phyloP scores from a whole-genome alignment of 768 basidiomycete genomes.

The Phaeotremella skinneri region DNA sequence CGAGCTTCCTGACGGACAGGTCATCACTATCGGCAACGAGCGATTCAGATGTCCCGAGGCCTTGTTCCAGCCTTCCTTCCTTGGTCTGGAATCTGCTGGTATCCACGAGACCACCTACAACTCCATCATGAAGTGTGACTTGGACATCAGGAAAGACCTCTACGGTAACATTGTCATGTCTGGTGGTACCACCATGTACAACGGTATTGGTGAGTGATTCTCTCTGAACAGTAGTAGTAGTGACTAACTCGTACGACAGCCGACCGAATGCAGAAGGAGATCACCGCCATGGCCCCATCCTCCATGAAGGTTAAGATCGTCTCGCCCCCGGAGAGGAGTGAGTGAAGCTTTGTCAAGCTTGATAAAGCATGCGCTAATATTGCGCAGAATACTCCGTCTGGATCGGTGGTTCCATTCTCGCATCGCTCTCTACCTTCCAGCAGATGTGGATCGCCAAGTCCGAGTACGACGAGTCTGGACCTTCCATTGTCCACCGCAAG shows the following conservation, averaged over 20 bases:
- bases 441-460: conserved; percentile 73
- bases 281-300: conserved; percentile 75
- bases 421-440: conserved; percentile 92
- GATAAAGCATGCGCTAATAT: conserved; percentile 5
- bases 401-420: conserved; percentile 64
- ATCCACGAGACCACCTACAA: conserved; percentile 88
- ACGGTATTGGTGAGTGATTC: conserved; percentile 64
- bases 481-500: conserved; percentile 54
- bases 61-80: conserved; percentile 73
- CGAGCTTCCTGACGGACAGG: conserved; percentile 88
- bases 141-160: conserved; percentile 69
- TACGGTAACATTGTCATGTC: conserved; percentile 81
- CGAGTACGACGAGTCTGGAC: conserved; percentile 71
- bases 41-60: conserved; percentile 67
- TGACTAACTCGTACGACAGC: conserved; percentile 51
- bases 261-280: conserved; percentile 93
- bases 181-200: conserved; percentile 93
- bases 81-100: conserved; percentile 75
- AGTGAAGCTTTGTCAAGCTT: conserved; percentile 21
- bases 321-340: conserved; percentile 80
- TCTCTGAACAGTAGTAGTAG: not conserved
- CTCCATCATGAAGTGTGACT: conserved; percentile 59
- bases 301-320: conserved; percentile 96
- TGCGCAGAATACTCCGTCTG: conserved; percentile 77
- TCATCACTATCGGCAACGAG: conserved; percentile 92